Evolutionary conservation across 192 early-diverging fungal species (phyloP).

Genomic region (Podila minutissima): DNA sequence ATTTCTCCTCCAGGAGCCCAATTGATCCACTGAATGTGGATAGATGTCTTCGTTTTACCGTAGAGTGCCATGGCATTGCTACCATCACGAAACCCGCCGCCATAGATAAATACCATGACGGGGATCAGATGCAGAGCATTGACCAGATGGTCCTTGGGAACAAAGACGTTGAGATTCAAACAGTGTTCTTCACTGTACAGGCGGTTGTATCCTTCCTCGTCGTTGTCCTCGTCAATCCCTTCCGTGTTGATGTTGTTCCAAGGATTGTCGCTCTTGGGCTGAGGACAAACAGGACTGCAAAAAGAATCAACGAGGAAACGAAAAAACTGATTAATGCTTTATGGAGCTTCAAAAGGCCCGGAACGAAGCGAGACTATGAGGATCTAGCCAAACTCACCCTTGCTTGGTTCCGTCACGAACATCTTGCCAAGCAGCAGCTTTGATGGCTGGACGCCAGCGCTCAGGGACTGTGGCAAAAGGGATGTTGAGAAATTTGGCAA

Average conservation of each 20-base stretch:
- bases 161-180: constrained; percentile 57
- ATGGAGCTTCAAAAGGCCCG: too few relatives aligned
- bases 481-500: constrained; percentile 16
- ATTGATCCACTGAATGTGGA: too few relatives aligned
- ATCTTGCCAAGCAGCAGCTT: constrained; percentile 26
- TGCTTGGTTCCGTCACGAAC: constrained; percentile 25
- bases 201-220: constrained; percentile 9
- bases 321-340: too few relatives aligned
- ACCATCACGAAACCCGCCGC: constrained; percentile 27
- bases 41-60: neutral
- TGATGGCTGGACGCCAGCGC: constrained; percentile 40
- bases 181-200: constrained; percentile 50
- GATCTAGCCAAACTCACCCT: constrained; percentile 1
- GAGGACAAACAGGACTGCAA: constrained; percentile 26
- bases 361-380: too few relatives aligned
- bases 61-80: constrained; percentile 37
- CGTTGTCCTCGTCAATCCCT: constrained; percentile 14
- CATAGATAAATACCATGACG: constrained; percentile 42
- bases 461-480: constrained; percentile 45
- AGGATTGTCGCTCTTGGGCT: constrained; percentile 15
- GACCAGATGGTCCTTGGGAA: constrained; percentile 9
- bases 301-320: too few relatives aligned
- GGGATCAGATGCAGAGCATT: constrained; percentile 1
- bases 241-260: constrained; percentile 7
- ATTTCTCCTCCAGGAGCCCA: too few relatives aligned